Conservation (phyloP, 2,329 filamentous ascomycete species). For the Parascedosporium putredinis region DNA sequence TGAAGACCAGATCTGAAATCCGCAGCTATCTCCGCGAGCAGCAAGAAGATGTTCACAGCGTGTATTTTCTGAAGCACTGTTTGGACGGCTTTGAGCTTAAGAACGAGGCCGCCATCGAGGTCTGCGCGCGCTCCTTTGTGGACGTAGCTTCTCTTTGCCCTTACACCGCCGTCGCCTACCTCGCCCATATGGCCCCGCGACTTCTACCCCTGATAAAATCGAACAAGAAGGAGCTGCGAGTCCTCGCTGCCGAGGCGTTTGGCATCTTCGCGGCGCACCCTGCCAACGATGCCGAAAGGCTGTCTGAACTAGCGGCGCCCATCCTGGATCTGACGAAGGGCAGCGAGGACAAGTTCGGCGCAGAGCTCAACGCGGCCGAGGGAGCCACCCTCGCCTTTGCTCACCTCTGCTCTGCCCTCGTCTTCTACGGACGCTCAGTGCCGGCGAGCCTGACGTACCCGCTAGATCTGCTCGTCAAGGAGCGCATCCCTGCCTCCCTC, state of each 20-base stretch:
- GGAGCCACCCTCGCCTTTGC: slow-evolving; percentile 35
- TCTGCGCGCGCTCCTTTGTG: slow-evolving; percentile 41
- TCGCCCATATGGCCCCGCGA: slow-evolving; percentile 37
- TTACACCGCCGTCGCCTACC: slow-evolving; percentile 35
- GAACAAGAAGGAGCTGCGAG: slow-evolving; percentile 60
- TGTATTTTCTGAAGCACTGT: slow-evolving; percentile 40
- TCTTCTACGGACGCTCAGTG: slow-evolving; percentile 29
- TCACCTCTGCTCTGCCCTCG: slow-evolving; percentile 31
- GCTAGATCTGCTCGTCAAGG: slow-evolving; percentile 20
- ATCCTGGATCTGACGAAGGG: slow-evolving; percentile 34
- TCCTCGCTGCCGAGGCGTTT: slow-evolving; percentile 57
- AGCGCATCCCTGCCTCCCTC: slow-evolving; percentile 22
- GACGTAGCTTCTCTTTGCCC: slow-evolving; percentile 42
- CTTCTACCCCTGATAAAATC: slow-evolving; percentile 55
- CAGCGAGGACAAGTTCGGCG: slow-evolving; percentile 30
- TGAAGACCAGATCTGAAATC: slow-evolving; percentile 50
- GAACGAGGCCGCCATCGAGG: slow-evolving; percentile 30
- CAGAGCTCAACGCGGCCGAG: slow-evolving; percentile 34
- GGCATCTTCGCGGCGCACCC: slow-evolving; percentile 68
- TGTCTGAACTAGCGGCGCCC: slow-evolving; percentile 17
- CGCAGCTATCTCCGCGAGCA: slow-evolving; percentile 35
- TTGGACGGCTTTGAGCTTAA: slow-evolving; percentile 44
- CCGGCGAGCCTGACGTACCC: slow-evolving; percentile 20
- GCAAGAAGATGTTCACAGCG: slow-evolving; percentile 22
- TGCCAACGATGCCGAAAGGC: slow-evolving; percentile 23